These are phyloP conservation scores for Penicillium riverlandense DNA, from an alignment of 495 filamentous ascomycete species.

Conservation along the genomic window DNA sequence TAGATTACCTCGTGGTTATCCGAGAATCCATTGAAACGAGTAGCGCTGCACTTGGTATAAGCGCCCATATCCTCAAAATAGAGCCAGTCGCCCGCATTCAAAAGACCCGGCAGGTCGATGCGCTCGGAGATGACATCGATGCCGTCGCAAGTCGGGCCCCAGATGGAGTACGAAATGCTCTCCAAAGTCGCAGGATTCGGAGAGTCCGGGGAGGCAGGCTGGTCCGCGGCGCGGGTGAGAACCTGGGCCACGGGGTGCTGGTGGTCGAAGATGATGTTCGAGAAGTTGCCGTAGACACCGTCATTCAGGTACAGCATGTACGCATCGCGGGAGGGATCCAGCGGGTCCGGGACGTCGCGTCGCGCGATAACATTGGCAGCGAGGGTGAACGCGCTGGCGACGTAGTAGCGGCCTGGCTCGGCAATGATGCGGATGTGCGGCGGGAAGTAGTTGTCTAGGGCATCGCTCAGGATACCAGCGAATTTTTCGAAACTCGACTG, in stretches of 20 bases:
- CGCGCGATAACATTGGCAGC: conserved; percentile 95
- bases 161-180: conserved; percentile 74
- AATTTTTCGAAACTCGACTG: conserved; percentile 86
- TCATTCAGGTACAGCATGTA: conserved; percentile 98
- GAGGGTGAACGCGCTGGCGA: conserved; percentile 84
- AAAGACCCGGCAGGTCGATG: conserved; percentile 59
- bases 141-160: conserved; percentile 96
- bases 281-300: conserved; percentile 96
- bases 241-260: conserved; percentile 84
- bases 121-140: conserved; percentile 85
- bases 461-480: conserved; percentile 69
- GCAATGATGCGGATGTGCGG: conserved; percentile 82
- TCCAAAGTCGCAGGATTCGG: conserved; percentile 42
- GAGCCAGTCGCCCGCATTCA: conserved; percentile 93
- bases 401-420: conserved; percentile 94
- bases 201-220: conserved; percentile 30
- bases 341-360: conserved; percentile 65
- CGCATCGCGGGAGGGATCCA: conserved; percentile 47
- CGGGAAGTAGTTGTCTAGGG: conserved; percentile 83
- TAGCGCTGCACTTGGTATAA: conserved; percentile 95
- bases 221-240: conserved; percentile 50
- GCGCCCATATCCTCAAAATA: conserved; percentile 99
- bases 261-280: conserved; percentile 98
- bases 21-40: conserved; percentile 96
- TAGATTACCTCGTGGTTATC: conserved; percentile 90